Evolutionary conservation across 1,139 yeast species (phyloP).

Genomic region (Taphrina pruni): DNA sequence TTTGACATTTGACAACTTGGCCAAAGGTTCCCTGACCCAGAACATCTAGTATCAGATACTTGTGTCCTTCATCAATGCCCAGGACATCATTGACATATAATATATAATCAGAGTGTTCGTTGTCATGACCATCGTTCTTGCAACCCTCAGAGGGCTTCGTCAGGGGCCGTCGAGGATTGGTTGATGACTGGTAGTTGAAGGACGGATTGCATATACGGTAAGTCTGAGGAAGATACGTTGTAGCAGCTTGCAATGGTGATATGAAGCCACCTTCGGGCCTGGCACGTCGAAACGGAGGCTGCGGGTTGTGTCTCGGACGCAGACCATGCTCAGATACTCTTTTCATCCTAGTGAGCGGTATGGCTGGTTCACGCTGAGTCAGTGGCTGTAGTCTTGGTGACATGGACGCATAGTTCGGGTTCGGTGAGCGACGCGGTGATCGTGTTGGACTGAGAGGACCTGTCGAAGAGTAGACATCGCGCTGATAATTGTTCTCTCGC

Average conservation of each 20-base stretch:
- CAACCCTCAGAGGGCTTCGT: conserved; percentile 91
- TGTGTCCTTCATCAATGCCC: conserved; percentile 78
- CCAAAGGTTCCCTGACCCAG: conserved; percentile 98
- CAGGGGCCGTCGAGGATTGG: conserved; percentile 87
- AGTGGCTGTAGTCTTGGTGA: conserved; percentile 40
- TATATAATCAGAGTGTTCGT: conserved; percentile 87
- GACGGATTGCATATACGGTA: conserved; percentile 86
- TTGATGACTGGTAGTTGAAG: conserved; percentile 80
- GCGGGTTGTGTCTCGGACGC: conserved; percentile 35
- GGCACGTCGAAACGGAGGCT: conserved; percentile 46
- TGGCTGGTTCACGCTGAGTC: conserved; percentile 30
- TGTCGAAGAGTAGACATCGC: conserved; percentile 2
- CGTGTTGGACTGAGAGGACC: conserved; percentile 27
- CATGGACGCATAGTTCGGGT: conserved; percentile 21
- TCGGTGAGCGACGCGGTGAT: conserved; percentile 27
- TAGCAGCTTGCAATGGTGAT: conserved; percentile 76
- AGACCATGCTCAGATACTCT: conserved; percentile 34
- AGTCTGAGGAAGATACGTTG: conserved; percentile 77
- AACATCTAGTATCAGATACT: conserved; percentile 82
- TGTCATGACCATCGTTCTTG: conserved; percentile 83
- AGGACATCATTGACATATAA: conserved; percentile 90
- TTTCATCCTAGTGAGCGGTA: conserved; percentile 24
- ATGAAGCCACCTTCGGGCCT: conserved; percentile 48
- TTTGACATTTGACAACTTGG: conserved; percentile 97
- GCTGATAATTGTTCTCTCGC: conserved; percentile 7